These are phyloP conservation scores for Leishmania lainsoni DNA, from an alignment of 208 protist species.

Conservation along the genomic window DNA sequence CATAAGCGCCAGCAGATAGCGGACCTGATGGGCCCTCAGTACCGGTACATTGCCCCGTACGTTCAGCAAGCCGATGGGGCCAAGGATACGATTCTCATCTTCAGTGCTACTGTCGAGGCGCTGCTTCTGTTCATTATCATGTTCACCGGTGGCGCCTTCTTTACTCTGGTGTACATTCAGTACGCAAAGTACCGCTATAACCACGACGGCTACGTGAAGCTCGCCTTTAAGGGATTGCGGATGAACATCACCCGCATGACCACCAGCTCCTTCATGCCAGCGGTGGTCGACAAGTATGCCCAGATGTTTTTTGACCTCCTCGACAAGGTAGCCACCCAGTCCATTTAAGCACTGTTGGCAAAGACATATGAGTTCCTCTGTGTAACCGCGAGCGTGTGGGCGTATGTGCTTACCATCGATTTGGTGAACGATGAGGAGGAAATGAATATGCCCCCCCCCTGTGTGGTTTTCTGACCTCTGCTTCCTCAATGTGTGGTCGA, in stretches of 20 bases:
- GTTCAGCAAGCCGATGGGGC: constrained; percentile 38
- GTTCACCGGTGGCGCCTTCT: constrained; percentile 67
- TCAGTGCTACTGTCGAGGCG: constrained; percentile 66
- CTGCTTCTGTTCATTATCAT: constrained; percentile 70
- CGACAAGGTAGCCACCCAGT: constrained; percentile 37
- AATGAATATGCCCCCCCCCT: background rate
- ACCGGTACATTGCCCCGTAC: constrained; percentile 39
- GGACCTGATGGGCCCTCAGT: constrained; percentile 33
- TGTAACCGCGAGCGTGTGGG: background rate
- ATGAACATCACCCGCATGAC: constrained; percentile 59
- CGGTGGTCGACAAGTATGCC: constrained; percentile 48
- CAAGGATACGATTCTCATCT: constrained; percentile 38
- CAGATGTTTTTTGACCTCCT: constrained; percentile 77
- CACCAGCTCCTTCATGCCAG: constrained; percentile 44
- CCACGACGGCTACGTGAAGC: constrained; percentile 63
- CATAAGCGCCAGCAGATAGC: constrained; percentile 36
- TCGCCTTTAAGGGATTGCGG: constrained; percentile 67
- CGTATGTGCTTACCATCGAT: background rate
- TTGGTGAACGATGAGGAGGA: background rate
- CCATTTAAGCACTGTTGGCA: constrained; percentile 16
- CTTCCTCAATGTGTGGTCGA: background rate
- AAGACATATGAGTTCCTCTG: background rate
- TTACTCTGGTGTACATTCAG: constrained; percentile 80
- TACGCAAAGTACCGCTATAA: constrained; percentile 78
- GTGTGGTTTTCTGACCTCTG: background rate